These are phyloP conservation scores for Phialocephala subalpina DNA, from an alignment of 2,329 filamentous ascomycete species.

Conservation along the genomic window DNA sequence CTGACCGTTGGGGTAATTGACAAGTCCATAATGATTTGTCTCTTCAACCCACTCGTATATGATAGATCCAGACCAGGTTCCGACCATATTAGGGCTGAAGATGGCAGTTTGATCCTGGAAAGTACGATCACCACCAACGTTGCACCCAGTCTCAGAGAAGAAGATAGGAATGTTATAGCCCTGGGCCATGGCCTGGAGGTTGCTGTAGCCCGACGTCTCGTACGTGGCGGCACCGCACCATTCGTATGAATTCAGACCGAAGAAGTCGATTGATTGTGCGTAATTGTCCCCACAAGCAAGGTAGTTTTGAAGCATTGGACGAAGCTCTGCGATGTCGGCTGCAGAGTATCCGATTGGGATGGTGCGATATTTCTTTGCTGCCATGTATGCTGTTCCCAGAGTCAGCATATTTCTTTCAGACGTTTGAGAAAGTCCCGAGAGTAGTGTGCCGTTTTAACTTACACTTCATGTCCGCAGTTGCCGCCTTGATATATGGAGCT, in stretches of 20 bases:
- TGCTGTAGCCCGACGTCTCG: constrained; percentile 67
- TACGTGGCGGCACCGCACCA: constrained; percentile 68
- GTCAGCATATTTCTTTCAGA: constrained; percentile 48
- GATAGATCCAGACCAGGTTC: constrained; percentile 77
- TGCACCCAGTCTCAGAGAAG: constrained; percentile 91
- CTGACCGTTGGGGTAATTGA: constrained; percentile 74
- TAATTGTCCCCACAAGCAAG: constrained; percentile 75
- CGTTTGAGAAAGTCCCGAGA: too few relatives aligned
- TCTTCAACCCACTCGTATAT: constrained; percentile 93
- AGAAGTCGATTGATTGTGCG: constrained; percentile 69
- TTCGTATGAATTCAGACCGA: constrained; percentile 71
- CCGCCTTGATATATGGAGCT: constrained; percentile 65
- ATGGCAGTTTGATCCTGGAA: constrained; percentile 81
- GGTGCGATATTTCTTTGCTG: constrained; percentile 53
- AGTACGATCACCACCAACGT: constrained; percentile 63
- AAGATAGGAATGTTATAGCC: constrained; percentile 79
- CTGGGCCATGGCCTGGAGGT: constrained; percentile 71
- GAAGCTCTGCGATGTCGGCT: constrained; percentile 74
- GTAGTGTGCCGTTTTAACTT: too few relatives aligned
- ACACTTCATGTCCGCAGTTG: constrained; percentile 54
- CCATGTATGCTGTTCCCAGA: constrained; percentile 50
- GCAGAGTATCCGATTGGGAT: constrained; percentile 67
- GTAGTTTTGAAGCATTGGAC: constrained; percentile 73
- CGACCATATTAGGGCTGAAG: constrained; percentile 76
- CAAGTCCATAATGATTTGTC: constrained; percentile 81